Evolutionary conservation across 2,329 filamentous ascomycete species (phyloP).

Genomic region (Scedosporium dehoogii): DNA sequence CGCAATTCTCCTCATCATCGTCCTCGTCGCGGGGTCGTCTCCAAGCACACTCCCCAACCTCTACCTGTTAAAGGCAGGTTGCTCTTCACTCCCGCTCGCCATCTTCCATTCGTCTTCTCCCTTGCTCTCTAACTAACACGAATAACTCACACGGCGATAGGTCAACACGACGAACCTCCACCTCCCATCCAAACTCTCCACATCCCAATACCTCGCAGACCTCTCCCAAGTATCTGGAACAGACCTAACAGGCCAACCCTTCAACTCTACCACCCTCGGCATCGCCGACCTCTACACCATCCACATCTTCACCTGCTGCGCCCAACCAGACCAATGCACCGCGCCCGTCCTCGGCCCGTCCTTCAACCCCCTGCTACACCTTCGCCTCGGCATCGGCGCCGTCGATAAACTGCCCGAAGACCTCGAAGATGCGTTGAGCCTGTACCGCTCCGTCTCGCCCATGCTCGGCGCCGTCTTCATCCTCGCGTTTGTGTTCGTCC

Average conservation of each 20-base stretch:
- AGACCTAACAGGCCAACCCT: conserved; percentile 20
- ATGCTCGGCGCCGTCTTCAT: conserved; percentile 21
- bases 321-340: conserved; percentile 15
- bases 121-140: neutral
- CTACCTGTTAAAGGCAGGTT: conserved; percentile 22
- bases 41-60: conserved; percentile 14
- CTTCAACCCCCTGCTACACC: conserved; percentile 21
- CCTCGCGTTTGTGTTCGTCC: conserved; percentile 14
- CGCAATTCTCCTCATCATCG: conserved; percentile 16
- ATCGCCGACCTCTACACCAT: conserved; percentile 20
- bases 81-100: neutral
- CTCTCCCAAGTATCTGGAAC: conserved; percentile 19
- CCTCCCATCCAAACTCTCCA: conserved; percentile 19
- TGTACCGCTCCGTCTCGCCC: conserved; percentile 16
- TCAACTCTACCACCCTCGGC: conserved; percentile 17
- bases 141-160: conserved; percentile 11
- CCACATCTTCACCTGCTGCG: conserved; percentile 21
- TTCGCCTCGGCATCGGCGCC: conserved; percentile 18
- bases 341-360: conserved; percentile 17
- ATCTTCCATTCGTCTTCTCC: neutral
- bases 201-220: conserved; percentile 21
- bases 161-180: conserved; percentile 19
- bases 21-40: conserved; percentile 20
- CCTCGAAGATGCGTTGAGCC: conserved; percentile 15
- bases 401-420: conserved; percentile 11